Evolutionary conservation across 2,329 filamentous ascomycete genomes (phyloP).

Genomic region (Alternaria sp.): DNA sequence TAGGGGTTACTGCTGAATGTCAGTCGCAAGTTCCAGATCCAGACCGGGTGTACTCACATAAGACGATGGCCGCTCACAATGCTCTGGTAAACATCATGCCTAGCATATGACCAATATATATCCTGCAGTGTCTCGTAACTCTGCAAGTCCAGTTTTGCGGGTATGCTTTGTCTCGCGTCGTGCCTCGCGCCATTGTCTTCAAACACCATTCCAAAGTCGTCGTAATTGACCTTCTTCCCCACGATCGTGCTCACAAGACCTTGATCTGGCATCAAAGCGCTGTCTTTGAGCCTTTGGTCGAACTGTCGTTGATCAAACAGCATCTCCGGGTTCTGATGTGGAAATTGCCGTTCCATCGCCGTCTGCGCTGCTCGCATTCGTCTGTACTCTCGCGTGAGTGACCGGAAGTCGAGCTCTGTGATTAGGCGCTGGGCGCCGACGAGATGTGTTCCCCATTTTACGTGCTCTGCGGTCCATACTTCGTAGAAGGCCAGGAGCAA

Average conservation of each 20-base stretch:
- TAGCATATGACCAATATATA: conserved; percentile 94
- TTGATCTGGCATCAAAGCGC: conserved; percentile 53
- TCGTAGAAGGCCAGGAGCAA: conserved; percentile 90
- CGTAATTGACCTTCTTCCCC: conserved; percentile 64
- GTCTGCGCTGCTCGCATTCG: conserved; percentile 63
- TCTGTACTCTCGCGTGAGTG: conserved; percentile 75
- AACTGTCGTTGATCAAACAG: conserved; percentile 39
- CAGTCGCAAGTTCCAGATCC: conserved; percentile 18
- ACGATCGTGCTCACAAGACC: conserved; percentile 64
- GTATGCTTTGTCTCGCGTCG: conserved; percentile 46
- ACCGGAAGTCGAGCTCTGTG: conserved; percentile 78
- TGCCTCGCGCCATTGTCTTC: conserved; percentile 35
- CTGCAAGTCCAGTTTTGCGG: conserved; percentile 67
- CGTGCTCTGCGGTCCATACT: conserved; percentile 91
- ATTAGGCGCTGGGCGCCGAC: conserved; percentile 83
- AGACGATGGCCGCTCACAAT: conserved; percentile 84
- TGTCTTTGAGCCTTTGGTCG: conserved; percentile 52
- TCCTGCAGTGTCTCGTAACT: conserved; percentile 83
- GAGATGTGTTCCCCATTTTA: conserved; percentile 94
- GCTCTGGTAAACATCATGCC: conserved; percentile 92
- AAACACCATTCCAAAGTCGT: conserved; percentile 62
- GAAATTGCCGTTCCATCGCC: conserved; percentile 48
- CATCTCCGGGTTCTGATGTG: conserved; percentile 39
- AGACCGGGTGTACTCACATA: conserved; percentile 68
- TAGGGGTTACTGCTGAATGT: conserved; percentile 72